phyloP scores from a whole-genome alignment of 106 monocot species.

The Ottelia alismoides region DNA sequence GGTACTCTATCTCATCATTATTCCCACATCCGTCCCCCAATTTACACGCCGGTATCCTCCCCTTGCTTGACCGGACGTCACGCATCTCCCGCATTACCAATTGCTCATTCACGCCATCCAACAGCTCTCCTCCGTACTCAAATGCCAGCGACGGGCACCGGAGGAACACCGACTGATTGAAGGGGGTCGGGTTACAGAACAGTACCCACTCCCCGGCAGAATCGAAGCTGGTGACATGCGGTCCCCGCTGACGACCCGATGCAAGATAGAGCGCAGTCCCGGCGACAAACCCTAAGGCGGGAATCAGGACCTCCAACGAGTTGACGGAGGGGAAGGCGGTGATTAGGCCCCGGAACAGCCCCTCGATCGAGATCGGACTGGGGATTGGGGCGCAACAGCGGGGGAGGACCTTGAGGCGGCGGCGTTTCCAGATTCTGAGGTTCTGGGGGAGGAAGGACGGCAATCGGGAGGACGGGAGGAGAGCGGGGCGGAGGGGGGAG shows the following conservation, averaged over 20 bases:
- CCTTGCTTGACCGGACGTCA: conserved; percentile 34
- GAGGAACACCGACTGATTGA: conserved; percentile 72
- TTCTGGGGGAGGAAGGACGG: too few species aligned
- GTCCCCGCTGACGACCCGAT: background rate
- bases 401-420: too few species aligned
- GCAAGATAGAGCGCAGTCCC: conserved; percentile 23
- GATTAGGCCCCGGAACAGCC: conserved; percentile 19
- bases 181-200: conserved; percentile 71
- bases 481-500: too few species aligned
- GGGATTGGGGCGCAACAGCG: background rate
- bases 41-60: conserved; percentile 18
- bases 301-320: conserved; percentile 27
- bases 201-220: conserved; percentile 59
- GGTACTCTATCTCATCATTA: conserved; percentile 34
- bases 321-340: conserved; percentile 15
- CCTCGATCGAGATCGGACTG: conserved; percentile 10
- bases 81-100: conserved; percentile 40
- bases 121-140: conserved; percentile 31
- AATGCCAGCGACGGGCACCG: conserved; percentile 75
- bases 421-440: too few species aligned
- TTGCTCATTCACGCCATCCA: conserved; percentile 31
- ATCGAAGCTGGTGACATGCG: background rate
- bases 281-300: conserved; percentile 32
- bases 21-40: background rate
- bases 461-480: too few species aligned